Conservation (phyloP, 768 basidiomycete genomes). For the Neoboletus subvelutipes region DNA sequence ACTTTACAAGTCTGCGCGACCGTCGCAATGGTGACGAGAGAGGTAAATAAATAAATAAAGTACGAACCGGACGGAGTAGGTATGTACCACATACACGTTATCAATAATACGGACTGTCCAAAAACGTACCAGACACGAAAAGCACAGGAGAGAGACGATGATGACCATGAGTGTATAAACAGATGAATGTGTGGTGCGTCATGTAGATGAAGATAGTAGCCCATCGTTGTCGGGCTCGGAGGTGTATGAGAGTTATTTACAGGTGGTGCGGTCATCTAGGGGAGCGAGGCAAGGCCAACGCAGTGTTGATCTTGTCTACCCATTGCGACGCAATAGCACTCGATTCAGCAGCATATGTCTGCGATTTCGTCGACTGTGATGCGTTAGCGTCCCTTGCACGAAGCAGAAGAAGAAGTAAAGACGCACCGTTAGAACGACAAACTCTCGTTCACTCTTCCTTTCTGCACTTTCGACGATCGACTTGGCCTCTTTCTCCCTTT, state of each 20-base stretch:
- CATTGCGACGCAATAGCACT: slow-evolving; percentile 35
- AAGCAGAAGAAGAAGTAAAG: too few relatives aligned
- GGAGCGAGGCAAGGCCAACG: slow-evolving; percentile 21
- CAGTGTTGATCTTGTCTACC: slow-evolving; percentile 41
- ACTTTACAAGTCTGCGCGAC: not conserved
- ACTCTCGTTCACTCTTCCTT: slow-evolving; percentile 55
- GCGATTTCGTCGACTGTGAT: slow-evolving; percentile 45
- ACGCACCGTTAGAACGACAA: slow-evolving; percentile 61
- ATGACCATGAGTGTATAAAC: not conserved
- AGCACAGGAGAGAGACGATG: not conserved
- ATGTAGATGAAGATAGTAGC: not conserved
- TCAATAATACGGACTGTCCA: not conserved
- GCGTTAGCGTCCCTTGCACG: too few relatives aligned
- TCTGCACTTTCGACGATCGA: slow-evolving; percentile 47
- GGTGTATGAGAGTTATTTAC: not conserved
- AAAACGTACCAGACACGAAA: not conserved
- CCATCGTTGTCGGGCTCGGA: not conserved
- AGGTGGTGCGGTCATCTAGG: not conserved
- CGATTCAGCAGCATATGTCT: slow-evolving; percentile 43
- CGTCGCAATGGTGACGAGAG: not conserved
- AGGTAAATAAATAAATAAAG: not conserved
- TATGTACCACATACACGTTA: slow-evolving; percentile 1
- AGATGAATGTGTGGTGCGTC: not conserved
- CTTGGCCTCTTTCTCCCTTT: slow-evolving; percentile 48
- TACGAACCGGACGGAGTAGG: not conserved